Evolutionary conservation across 2,329 filamentous ascomycete genomes (phyloP).

Genomic region (Verticillium alfalfae): DNA sequence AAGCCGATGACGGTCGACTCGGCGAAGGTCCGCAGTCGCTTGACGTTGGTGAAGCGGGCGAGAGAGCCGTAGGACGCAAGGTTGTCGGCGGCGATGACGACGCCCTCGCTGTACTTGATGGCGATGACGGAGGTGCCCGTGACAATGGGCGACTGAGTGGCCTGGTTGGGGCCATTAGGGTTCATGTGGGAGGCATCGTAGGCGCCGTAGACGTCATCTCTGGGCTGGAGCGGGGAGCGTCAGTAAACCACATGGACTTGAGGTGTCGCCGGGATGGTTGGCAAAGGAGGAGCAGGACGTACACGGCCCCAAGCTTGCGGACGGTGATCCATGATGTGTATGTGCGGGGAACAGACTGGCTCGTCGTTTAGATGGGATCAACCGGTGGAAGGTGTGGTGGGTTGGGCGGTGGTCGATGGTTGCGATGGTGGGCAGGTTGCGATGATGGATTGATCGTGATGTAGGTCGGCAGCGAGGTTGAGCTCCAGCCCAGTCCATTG

Average conservation of each 20-base stretch:
- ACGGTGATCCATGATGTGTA: slow-evolving; percentile 59
- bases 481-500: neutral
- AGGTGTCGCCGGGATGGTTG: slow-evolving; percentile 1
- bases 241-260: slow-evolving; percentile 4
- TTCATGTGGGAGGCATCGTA: slow-evolving; percentile 88
- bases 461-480: neutral
- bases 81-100: slow-evolving; percentile 96
- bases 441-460: neutral
- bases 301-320: slow-evolving; percentile 70
- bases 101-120: slow-evolving; percentile 92
- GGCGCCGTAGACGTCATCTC: slow-evolving; percentile 92
- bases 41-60: slow-evolving; percentile 93
- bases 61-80: slow-evolving; percentile 96
- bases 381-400: neutral
- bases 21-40: slow-evolving; percentile 88
- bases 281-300: slow-evolving; percentile 28
- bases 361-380: neutral
- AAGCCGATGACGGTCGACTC: slow-evolving; percentile 82
- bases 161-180: slow-evolving; percentile 64
- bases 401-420: neutral
- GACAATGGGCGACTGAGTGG: slow-evolving; percentile 89
- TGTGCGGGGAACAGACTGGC: slow-evolving; percentile 6
- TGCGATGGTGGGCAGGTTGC: neutral
- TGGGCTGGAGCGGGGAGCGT: slow-evolving; percentile 56
- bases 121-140: slow-evolving; percentile 94